These are phyloP conservation scores for Ganoderma meredithae DNA, from an alignment of 1,284 basidiomycete genomes.

Conservation along the genomic window DNA sequence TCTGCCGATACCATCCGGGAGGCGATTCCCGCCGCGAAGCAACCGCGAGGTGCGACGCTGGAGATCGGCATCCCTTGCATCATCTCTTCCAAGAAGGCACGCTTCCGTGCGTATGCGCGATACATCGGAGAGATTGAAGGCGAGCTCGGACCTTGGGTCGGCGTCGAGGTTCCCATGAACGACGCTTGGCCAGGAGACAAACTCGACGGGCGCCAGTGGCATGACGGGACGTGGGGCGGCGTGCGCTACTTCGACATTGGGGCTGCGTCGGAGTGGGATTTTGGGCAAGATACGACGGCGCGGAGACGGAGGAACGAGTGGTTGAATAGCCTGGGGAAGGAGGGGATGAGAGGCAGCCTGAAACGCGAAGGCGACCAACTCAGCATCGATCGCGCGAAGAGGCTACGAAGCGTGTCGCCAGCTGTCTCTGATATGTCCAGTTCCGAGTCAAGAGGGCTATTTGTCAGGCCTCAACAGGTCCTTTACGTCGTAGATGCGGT, in stretches of 20 bases:
- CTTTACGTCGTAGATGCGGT: constrained; percentile 83
- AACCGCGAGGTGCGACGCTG: constrained; percentile 72
- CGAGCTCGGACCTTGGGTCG: constrained; percentile 88
- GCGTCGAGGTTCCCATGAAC: constrained; percentile 84
- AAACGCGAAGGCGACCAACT: constrained; percentile 77
- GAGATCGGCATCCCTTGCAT: constrained; percentile 93
- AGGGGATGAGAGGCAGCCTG: constrained; percentile 42
- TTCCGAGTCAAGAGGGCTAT: constrained; percentile 74
- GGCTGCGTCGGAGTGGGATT: constrained; percentile 67
- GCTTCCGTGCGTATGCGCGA: constrained; percentile 87
- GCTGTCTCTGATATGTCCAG: constrained; percentile 68
- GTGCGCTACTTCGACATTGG: constrained; percentile 83
- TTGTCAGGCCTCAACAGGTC: constrained; percentile 83
- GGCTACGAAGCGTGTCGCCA: constrained; percentile 75
- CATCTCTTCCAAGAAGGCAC: constrained; percentile 80
- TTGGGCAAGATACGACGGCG: constrained; percentile 45
- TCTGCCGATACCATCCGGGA: constrained; percentile 49
- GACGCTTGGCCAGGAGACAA: constrained; percentile 62
- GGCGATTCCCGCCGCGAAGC: constrained; percentile 25
- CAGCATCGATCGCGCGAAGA: constrained; percentile 65
- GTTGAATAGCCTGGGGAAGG: constrained; percentile 39
- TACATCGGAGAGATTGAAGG: constrained; percentile 89
- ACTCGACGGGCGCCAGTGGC: constrained; percentile 72
- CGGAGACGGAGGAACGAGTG: constrained; percentile 57
- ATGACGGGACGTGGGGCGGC: constrained; percentile 83